Conservation (phyloP, 208 protist genomes). For the Angomonas desouzai region DNA sequence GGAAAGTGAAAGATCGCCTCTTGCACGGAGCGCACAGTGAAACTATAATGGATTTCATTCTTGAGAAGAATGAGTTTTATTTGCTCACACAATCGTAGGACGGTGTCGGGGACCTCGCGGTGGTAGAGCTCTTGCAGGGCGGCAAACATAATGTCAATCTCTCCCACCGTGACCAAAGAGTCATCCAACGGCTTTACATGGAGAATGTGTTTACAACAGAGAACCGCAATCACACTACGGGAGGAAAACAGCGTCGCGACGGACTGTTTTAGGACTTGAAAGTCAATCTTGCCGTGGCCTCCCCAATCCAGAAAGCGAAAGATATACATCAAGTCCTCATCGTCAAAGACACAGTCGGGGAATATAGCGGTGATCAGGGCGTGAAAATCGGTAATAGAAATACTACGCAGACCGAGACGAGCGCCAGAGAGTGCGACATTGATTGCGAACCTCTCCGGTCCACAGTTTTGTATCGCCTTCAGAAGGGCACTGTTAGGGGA, state of each 20-base stretch:
- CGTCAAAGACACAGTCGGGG: neutral
- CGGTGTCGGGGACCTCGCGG: neutral
- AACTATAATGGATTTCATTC: neutral
- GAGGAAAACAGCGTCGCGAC: neutral
- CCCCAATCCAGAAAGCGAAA: slow-evolving; percentile 10
- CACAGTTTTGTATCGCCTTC: neutral
- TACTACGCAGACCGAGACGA: neutral
- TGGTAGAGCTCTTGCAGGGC: neutral
- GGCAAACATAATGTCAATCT: slow-evolving; percentile 8
- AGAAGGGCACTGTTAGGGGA: slow-evolving; percentile 19
- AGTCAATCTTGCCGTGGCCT: neutral
- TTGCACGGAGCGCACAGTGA: neutral
- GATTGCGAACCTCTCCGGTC: neutral
- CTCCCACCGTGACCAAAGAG: neutral
- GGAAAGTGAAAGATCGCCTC: neutral
- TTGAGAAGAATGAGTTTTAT: neutral
- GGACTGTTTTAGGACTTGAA: neutral
- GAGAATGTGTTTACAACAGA: slow-evolving; percentile 3
- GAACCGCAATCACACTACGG: neutral
- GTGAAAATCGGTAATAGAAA: neutral
- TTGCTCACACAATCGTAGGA: neutral
- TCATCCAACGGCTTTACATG: slow-evolving; percentile 4
- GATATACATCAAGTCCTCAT: slow-evolving; percentile 1
- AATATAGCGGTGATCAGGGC: neutral
- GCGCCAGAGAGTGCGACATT: neutral